Conservation (phyloP, 2,329 filamentous ascomycete species). For the Fusarium secorum region DNA sequence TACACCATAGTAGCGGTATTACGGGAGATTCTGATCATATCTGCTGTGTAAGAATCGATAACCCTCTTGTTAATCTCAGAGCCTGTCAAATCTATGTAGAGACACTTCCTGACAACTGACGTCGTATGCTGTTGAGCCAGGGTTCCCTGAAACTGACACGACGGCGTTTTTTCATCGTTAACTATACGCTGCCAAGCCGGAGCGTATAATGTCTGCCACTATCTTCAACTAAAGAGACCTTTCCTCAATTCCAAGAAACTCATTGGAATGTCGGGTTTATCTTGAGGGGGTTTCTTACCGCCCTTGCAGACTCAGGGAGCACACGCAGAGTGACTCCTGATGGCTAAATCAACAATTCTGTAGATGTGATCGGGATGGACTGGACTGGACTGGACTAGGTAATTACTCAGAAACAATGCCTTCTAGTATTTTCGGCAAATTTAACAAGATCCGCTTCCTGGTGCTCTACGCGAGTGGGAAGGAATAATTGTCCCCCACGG, state of each 20-base stretch:
- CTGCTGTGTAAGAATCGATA: not conserved
- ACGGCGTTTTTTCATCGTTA: constrained; percentile 10
- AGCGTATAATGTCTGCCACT: constrained; percentile 1
- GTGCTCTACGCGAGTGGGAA: not conserved
- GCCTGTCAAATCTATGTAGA: not conserved
- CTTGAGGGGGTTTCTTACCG: not conserved
- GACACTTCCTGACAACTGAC: not conserved
- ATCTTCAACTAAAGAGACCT: not conserved
- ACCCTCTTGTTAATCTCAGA: not conserved
- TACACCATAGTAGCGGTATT: not conserved
- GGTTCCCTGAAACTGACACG: constrained; percentile 38
- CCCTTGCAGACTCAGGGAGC: constrained; percentile 16
- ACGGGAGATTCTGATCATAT: not conserved
- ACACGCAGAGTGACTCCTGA: not conserved
- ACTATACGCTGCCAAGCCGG: constrained; percentile 23
- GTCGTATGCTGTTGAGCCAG: constrained; percentile 24
- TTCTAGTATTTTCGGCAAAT: not conserved
- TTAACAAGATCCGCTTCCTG: not conserved
- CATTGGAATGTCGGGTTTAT: constrained; percentile 11
- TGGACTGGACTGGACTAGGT: not conserved
- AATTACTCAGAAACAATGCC: not conserved
- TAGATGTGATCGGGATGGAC: not conserved
- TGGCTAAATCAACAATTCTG: not conserved
- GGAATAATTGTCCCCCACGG: constrained; percentile 30
- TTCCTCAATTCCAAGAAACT: not conserved